These are phyloP conservation scores for Lycium ferocissimum DNA, from an alignment of 257 asterid species.

Conservation along the genomic window DNA sequence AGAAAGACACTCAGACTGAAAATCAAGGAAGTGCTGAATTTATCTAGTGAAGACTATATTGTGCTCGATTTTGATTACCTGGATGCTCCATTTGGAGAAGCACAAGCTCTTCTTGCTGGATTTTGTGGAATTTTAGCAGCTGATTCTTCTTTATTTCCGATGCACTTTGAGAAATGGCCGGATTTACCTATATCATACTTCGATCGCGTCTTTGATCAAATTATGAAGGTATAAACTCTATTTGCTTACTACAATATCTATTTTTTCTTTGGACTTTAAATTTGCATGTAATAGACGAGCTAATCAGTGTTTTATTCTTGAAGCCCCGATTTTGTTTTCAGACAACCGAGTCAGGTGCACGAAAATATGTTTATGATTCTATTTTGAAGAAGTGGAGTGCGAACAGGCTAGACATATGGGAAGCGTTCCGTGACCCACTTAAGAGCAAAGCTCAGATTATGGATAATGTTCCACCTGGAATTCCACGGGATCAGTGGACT, in stretches of 20 bases:
- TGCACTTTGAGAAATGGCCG: background rate
- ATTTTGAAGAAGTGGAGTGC: background rate
- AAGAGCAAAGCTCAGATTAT: too few species aligned
- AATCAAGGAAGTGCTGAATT: too few species aligned
- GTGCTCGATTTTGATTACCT: background rate
- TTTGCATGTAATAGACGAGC: background rate
- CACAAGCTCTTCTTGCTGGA: background rate
- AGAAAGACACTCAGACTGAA: too few species aligned
- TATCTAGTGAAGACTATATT: background rate
- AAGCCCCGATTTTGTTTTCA: background rate
- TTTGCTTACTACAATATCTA: background rate
- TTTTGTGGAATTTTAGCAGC: background rate
- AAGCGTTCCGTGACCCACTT: too few species aligned
- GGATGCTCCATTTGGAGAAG: background rate
- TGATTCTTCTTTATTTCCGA: background rate
- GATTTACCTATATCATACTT: background rate
- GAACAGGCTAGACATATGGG: too few species aligned
- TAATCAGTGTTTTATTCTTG: too few species aligned
- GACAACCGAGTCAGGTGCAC: background rate
- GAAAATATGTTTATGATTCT: background rate
- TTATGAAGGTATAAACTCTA: background rate
- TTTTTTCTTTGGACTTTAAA: background rate
- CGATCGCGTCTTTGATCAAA: background rate
- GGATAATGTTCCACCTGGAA: too few species aligned
- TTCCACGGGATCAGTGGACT: too few species aligned